A percentile compares a stretch with the other conserved stretches of the same genome.
Conservation (phyloP, 129 eudicot genomes). For the Centaurea solstitialis region DNA sequence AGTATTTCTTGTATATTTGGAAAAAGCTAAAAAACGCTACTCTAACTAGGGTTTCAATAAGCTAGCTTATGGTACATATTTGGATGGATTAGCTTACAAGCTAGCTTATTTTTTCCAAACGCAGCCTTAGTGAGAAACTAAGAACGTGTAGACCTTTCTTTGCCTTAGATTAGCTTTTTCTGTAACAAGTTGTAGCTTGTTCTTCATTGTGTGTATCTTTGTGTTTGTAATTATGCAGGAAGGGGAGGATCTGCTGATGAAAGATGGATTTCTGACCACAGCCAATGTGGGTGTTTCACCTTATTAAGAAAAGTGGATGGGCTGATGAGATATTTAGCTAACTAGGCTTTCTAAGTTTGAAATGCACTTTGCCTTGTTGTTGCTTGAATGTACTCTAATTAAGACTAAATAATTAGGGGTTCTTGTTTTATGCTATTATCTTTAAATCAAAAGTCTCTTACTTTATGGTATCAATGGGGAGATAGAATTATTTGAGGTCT, state of each 20-base stretch:
- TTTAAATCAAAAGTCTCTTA: constrained; percentile 25
- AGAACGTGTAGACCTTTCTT: constrained; percentile 8
- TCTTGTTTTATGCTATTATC: constrained; percentile 30
- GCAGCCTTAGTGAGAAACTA: constrained; percentile 12
- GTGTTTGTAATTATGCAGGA: constrained; percentile 60
- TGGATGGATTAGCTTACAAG: too few relatives aligned
- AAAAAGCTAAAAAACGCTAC: too few relatives aligned
- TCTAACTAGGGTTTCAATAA: too few relatives aligned
- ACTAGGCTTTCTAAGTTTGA: constrained; percentile 42
- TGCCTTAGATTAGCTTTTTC: background rate
- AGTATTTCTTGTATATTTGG: too few relatives aligned
- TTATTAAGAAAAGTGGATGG: constrained; percentile 44
- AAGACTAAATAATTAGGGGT: constrained; percentile 49
- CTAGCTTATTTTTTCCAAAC: too few relatives aligned
- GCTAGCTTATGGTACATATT: too few relatives aligned
- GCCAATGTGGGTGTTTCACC: constrained; percentile 91
- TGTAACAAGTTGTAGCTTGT: background rate
- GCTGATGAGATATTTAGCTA: constrained; percentile 31
- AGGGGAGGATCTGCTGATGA: constrained; percentile 83
- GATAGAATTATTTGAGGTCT: constrained; percentile 7
- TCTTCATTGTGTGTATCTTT: background rate
- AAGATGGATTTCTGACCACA: constrained; percentile 84
- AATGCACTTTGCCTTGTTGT: constrained; percentile 25
- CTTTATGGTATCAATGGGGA: constrained; percentile 1
- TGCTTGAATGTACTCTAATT: constrained; percentile 33